Percentiles rank a stretch among this genome's conserved stretches.
Conservation (phyloP, 495 filamentous ascomycete species). For the Rostrohypoxylon terebratum region DNA sequence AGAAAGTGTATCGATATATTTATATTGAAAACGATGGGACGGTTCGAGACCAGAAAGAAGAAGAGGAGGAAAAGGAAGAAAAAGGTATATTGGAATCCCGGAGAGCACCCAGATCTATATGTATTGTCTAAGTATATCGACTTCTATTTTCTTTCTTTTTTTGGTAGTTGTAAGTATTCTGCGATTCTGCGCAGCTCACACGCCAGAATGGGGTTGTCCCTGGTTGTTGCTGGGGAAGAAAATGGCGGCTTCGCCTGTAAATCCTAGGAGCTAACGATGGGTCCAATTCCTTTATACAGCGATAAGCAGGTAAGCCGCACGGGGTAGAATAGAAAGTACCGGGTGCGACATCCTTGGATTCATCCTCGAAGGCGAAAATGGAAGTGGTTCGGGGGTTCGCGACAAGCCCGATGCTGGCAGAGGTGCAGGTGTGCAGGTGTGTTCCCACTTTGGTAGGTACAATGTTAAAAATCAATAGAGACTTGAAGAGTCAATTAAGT, state of each 20-base stretch:
- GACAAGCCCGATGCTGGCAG: constrained; percentile 8
- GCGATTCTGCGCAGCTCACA: constrained; percentile 1
- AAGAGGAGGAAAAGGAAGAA: constrained; percentile 1
- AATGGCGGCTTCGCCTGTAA: constrained; percentile 4
- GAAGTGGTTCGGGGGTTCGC: constrained; percentile 2
- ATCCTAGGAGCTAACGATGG: constrained; percentile 3
- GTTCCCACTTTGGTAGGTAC: constrained; percentile 15
- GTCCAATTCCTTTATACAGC: constrained; percentile 27
- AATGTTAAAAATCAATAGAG: constrained; percentile 11
- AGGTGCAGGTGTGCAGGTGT: constrained; percentile 4
- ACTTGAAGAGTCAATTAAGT: background rate
- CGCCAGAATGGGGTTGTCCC: constrained; percentile 11
- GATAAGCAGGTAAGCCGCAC: constrained; percentile 9
- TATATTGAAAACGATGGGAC: constrained; percentile 16
- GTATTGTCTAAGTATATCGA: constrained; percentile 2
- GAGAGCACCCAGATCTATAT: constrained; percentile 27
- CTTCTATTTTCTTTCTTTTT: background rate
- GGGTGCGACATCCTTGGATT: constrained; percentile 10
- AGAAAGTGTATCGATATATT: constrained; percentile 9
- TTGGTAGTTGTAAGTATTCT: constrained; percentile 1
- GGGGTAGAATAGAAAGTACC: constrained; percentile 10
- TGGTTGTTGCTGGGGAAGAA: constrained; percentile 1
- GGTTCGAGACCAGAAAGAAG: constrained; percentile 24
- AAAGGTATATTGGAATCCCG: constrained; percentile 7
- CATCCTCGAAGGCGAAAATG: constrained; percentile 6